Conservation (phyloP, 495 filamentous ascomycete species). For the Evansstolkia leycettana region DNA sequence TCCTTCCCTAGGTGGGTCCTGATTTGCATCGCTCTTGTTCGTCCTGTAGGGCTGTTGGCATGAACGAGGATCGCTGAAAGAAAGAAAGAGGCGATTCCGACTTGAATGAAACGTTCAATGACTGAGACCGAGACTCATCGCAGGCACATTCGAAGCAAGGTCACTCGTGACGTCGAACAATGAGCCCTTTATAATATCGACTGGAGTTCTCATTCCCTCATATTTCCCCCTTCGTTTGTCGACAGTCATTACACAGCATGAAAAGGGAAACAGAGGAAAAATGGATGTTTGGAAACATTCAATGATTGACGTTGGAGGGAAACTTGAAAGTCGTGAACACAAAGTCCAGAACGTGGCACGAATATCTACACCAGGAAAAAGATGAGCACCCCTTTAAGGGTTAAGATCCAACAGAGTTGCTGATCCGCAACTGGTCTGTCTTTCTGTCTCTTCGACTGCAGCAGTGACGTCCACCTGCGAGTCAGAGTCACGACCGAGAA, state of each 20-base stretch:
- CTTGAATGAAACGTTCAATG: neutral
- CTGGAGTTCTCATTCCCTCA: no score
- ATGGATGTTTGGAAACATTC: neutral
- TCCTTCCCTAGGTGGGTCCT: neutral
- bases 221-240: neutral
- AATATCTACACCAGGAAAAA: conserved; percentile 1
- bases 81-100: neutral
- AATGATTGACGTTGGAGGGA: neutral
- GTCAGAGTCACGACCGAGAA: neutral
- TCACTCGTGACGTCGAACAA: no score
- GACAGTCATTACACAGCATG: neutral
- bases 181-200: no score
- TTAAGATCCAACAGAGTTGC: no score
- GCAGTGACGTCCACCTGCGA: no score
- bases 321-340: no score
- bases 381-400: neutral
- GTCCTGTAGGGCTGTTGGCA: neutral
- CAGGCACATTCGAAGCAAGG: no score
- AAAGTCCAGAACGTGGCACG: neutral
- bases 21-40: neutral
- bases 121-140: neutral
- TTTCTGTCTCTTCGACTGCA: no score
- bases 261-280: no score
- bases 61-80: neutral
- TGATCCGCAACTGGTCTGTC: no score